Evolutionary conservation across 495 filamentous ascomycete species (phyloP), one percentile per base, ranked within the genome.

Genomic region (Aspergillus cavernicola): DNA sequence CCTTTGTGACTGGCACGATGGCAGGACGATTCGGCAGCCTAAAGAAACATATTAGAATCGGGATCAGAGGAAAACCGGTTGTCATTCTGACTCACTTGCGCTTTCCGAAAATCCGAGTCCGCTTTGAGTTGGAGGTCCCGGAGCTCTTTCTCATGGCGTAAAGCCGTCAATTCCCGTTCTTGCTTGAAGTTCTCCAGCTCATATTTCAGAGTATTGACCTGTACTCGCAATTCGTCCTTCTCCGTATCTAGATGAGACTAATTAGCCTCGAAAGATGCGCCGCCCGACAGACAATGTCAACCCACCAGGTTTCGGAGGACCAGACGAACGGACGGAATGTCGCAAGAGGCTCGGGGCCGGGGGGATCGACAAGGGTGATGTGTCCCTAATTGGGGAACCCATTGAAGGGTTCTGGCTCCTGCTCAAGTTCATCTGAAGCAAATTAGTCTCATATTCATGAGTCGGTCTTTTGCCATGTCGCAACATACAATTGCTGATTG

Each of bases 61-160:
- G n/a, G 1, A 13, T 29, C 1, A 12, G 40, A 8, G n/a, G 4
- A 12, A n/a, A 22, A 9, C n/a, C 7, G 26, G 8, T 26, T 13
- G 8, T 23, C 8, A 16, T 24, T n/a, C 24, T 35, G 49, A 58
- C 68, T 38, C 15, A 83, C 85, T 68, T 95, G 90, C 31, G 88
- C 88, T 58, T 84, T 85, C 54, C 85, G 80, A 66, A 89, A 93
- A 57, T 96, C 90, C 7, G 88, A 85, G 57, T 96, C 91, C 12
- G 85, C 83, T 56, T 84, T 88, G 23, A 81, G 69, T 59, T 88
- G 84, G 4, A 83, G 72, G 18, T 91, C 88, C 37, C 90, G 79
- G 18, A 95, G 65, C 59, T 96, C 91, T 58, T 90, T 88, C 50
- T 95, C 88, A 60, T 89, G 85, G 48, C 86, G 82, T 10, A 96